Conservation (phyloP, 2,329 filamentous ascomycete genomes). For the Tolypocladium inflatum region DNA sequence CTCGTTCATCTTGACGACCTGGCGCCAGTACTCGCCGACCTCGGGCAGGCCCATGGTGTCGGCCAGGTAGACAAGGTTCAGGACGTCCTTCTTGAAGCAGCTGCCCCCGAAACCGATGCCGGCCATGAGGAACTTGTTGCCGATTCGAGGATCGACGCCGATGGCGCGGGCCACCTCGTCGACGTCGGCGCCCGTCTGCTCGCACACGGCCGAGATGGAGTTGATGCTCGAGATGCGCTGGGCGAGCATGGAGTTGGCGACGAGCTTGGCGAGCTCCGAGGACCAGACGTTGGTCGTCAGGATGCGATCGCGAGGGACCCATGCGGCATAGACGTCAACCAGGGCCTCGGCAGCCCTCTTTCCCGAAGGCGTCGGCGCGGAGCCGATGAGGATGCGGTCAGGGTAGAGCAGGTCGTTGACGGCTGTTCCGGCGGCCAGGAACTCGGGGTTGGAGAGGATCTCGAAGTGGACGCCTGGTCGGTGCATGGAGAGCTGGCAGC, state of each 20-base stretch:
- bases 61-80: conserved; percentile 64
- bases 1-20: conserved; percentile 68
- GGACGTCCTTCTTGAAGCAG: conserved; percentile 75
- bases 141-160: conserved; percentile 63
- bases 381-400: conserved; percentile 69
- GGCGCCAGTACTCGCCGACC: conserved; percentile 66
- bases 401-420: conserved; percentile 61
- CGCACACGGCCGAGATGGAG: conserved; percentile 70
- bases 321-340: conserved; percentile 57
- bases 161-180: conserved; percentile 59
- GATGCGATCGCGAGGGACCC: conserved; percentile 60
- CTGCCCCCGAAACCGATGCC: conserved; percentile 71
- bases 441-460: conserved; percentile 74
- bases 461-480: conserved; percentile 60
- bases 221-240: conserved; percentile 78
- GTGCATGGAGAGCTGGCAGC: conserved; percentile 40
- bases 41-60: conserved; percentile 60
- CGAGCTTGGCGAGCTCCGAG: conserved; percentile 70
- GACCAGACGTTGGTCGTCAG: conserved; percentile 68
- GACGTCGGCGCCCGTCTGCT: conserved; percentile 66
- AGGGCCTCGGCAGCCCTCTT: conserved; percentile 53
- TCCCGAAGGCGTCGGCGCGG: conserved; percentile 49
- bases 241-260: conserved; percentile 71
- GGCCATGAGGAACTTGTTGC: conserved; percentile 62
- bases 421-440: conserved; percentile 69